Evolutionary conservation across 108 stramenopile genomes (phyloP).

Genomic region (Pseudonitzschia multistriata): DNA sequence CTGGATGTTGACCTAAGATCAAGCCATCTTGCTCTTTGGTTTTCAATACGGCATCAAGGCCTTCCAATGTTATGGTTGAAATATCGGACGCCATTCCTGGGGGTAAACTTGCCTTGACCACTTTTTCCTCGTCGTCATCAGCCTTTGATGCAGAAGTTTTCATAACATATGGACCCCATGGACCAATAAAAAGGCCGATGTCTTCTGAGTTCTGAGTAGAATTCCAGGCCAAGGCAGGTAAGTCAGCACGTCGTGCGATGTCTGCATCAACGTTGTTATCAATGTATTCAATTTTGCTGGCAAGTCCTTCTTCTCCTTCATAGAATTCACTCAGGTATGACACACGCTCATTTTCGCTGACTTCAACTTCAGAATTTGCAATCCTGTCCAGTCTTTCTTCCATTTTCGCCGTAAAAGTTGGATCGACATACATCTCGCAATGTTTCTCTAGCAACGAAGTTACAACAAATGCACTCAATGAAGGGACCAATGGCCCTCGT

Average conservation of each 20-base stretch:
- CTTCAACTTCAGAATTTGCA: slow-evolving; percentile 34
- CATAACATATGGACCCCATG: slow-evolving; percentile 62
- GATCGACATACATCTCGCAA: slow-evolving; percentile 69
- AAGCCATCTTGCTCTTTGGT: slow-evolving; percentile 40
- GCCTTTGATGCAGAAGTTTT: slow-evolving; percentile 9
- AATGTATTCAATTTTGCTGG: slow-evolving; percentile 39
- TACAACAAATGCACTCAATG: slow-evolving; percentile 71
- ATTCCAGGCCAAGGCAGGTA: slow-evolving; percentile 35
- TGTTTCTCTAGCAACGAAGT: slow-evolving; percentile 52
- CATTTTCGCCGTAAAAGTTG: slow-evolving; percentile 73
- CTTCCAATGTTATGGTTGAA: slow-evolving; percentile 39
- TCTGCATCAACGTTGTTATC: slow-evolving; percentile 46
- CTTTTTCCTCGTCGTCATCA: slow-evolving; percentile 16
- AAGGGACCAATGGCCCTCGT: slow-evolving; percentile 58
- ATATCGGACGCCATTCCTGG: slow-evolving; percentile 57
- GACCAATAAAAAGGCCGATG: slow-evolving; percentile 57
- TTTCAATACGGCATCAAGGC: slow-evolving; percentile 31
- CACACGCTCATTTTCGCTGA: slow-evolving; percentile 41
- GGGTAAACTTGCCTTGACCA: slow-evolving; percentile 46
- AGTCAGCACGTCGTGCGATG: slow-evolving; percentile 55
- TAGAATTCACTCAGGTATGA: slow-evolving; percentile 68
- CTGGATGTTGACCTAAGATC: slow-evolving; percentile 46
- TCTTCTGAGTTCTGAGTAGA: slow-evolving; percentile 19
- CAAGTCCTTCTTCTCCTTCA: slow-evolving; percentile 56
- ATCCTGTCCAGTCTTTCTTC: slow-evolving; percentile 57